phyloP scores from a whole-genome alignment of 257 asterid species.

The Solanum medicagineum region DNA sequence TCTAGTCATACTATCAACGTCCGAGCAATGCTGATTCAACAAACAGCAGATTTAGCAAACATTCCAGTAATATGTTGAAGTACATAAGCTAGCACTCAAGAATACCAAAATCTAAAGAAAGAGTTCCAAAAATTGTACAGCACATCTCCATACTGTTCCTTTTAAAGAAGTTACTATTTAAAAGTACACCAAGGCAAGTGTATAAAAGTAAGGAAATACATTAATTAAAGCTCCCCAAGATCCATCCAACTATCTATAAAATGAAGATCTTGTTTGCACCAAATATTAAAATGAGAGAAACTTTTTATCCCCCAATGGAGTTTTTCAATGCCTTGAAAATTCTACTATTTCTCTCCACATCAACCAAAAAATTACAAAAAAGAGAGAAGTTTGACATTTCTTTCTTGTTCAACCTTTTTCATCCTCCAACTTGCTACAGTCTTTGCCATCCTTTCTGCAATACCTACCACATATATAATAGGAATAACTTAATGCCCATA shows the following conservation, averaged over 20 bases:
- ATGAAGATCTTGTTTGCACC: not conserved
- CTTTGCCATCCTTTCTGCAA: not conserved
- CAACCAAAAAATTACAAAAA: not conserved
- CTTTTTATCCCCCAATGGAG: not conserved
- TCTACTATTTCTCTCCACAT: not conserved
- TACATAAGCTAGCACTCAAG: not conserved
- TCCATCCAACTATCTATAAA: not conserved
- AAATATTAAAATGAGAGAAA: not conserved
- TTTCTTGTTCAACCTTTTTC: not conserved
- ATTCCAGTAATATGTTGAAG: not conserved
- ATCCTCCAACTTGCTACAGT: not conserved
- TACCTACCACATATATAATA: not conserved
- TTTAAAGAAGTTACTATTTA: not conserved
- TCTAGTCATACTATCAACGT: slow-evolving; percentile 72
- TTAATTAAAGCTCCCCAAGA: not conserved
- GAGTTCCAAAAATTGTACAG: not conserved
- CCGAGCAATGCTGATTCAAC: slow-evolving; percentile 65
- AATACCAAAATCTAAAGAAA: not conserved
- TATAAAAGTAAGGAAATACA: not conserved
- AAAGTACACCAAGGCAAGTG: not conserved
- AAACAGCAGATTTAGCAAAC: not conserved
- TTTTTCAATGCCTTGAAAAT: not conserved
- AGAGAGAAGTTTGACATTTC: not conserved
- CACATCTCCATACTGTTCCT: not conserved
- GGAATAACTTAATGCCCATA: not conserved